phyloP scores from a whole-genome alignment of 208 protist species.

The Crithidia brevicula region DNA sequence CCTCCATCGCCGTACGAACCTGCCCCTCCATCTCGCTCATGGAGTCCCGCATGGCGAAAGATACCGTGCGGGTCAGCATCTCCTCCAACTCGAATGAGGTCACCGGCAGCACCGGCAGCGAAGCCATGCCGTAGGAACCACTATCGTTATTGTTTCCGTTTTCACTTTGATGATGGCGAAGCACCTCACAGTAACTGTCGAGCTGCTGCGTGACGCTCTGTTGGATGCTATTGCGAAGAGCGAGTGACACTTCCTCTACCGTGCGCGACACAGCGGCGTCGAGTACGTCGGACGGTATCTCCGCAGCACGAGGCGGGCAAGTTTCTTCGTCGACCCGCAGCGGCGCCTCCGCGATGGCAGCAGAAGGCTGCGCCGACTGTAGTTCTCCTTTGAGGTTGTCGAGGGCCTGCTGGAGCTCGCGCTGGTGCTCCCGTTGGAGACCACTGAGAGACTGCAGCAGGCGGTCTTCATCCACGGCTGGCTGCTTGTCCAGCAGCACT shows the following conservation, averaged over 20 bases:
- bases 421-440: conserved; percentile 18
- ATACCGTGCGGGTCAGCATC: conserved; percentile 29
- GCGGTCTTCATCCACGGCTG: conserved; percentile 14
- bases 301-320: no score
- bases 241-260: conserved; percentile 1
- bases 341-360: background rate
- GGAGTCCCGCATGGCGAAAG: conserved; percentile 10
- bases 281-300: conserved; percentile 5
- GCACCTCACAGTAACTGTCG: conserved; percentile 37
- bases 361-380: background rate
- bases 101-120: conserved; percentile 30
- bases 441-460: conserved; percentile 19
- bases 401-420: background rate
- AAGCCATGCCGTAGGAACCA: conserved; percentile 4
- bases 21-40: conserved; percentile 12
- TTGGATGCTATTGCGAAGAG: conserved; percentile 11
- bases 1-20: conserved; percentile 24
- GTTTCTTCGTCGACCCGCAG: no score
- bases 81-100: conserved; percentile 40
- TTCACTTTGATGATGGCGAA: background rate
- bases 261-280: background rate
- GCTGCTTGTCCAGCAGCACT: background rate
- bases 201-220: conserved; percentile 23
- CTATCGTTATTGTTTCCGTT: background rate
- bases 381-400: conserved; percentile 14